Base-by-base conservation (phyloP, 1,139 yeast species). In the Geotrichum europaeum region DNA sequence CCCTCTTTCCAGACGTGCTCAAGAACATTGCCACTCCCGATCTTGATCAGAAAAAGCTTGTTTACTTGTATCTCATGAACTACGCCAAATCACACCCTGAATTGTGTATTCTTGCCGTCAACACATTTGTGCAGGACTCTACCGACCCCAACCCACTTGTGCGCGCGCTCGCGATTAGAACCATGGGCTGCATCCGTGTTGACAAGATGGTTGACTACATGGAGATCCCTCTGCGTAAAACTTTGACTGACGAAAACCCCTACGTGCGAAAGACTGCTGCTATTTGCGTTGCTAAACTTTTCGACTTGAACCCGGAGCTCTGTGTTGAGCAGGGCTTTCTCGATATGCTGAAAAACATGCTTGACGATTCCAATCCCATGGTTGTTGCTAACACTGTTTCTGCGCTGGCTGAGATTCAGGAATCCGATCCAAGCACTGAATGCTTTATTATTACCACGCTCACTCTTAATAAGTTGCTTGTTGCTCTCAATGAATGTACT, bases 231-330 rank as follows among this genome's bases (percentile, higher is more conserved):
- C 79, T 95, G 65, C 85, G 86, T 67, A 82, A 89, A 69, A 92
- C 98, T 1, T 78, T 95, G 66, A 81, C 81, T 64, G 99, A 94
- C 74, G 98, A 91, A 69, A 92, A 92, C 72, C 99, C 99, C 1
- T 95, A 95, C 71, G 99, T 95, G 57, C 81, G 99, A 65, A 95
- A 95, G 71, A 95, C 99, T 0, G 99, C 99, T 0, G 98, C 96
- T 12, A 88, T 95, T 56, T 90, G 98, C 75, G 98, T 95, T 53
- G 97, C 98, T 55, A 95, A 95, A 75, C 78, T 95, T 69, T 95
- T 88, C 73, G 98, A 94, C 71, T 79, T 95, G 70, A 87, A 89
- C 70, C 85, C 94, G 15, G 83, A 83, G 61, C 79, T 89, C 74
- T 90, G 97, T 71, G 75, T 89, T 58, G 97, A 92, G 69, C 86